Evolutionary conservation across 192 early-diverging fungal species (phyloP).

Genomic region (Entomortierella beljakovae): DNA sequence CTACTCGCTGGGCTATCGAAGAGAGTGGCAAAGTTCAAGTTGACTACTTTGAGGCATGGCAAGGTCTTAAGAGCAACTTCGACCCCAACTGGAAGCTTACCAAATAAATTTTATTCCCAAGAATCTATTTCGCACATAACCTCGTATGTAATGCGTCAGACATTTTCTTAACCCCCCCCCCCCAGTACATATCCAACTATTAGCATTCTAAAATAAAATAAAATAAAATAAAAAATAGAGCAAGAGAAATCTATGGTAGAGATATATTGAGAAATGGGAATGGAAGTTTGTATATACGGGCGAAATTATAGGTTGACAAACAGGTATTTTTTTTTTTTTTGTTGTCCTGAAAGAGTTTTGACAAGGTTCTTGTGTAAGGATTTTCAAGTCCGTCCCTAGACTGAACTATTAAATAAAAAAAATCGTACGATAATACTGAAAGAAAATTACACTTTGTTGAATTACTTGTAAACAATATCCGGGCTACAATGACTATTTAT

Average conservation of each 20-base stretch:
- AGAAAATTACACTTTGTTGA: background rate
- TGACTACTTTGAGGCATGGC: conserved; percentile 94
- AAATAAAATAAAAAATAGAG: background rate
- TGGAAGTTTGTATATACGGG: too few relatives aligned
- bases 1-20: conserved; percentile 85
- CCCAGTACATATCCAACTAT: background rate
- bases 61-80: conserved; percentile 62
- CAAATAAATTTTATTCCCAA: background rate
- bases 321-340: too few relatives aligned
- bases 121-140: background rate
- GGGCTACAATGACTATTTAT: conserved; percentile 17
- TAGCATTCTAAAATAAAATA: background rate
- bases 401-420: too few relatives aligned
- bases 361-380: too few relatives aligned
- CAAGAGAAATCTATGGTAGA: too few relatives aligned
- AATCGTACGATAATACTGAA: conserved; percentile 13
- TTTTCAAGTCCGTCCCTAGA: too few relatives aligned
- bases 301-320: too few relatives aligned
- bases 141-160: background rate
- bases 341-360: too few relatives aligned
- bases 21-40: conserved; percentile 78
- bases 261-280: too few relatives aligned
- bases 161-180: background rate
- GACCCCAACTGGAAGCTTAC: conserved; percentile 52
- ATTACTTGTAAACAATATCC: background rate